phyloP scores from a whole-genome alignment of 345 rosid species.

The Melastoma malabathricum region DNA sequence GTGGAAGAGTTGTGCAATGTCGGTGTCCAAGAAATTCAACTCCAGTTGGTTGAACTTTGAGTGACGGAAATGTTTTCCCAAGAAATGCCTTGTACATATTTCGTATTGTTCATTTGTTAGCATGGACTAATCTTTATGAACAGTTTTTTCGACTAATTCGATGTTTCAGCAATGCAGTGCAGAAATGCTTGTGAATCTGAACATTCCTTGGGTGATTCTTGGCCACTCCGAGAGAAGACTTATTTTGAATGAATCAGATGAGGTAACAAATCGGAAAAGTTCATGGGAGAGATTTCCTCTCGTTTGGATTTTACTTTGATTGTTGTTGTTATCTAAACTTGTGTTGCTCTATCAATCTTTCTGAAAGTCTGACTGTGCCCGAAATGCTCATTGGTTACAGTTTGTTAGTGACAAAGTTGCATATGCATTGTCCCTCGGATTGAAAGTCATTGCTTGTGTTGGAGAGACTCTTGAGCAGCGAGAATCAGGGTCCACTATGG shows the following conservation, averaged over 20 bases:
- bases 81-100: no score
- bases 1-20: no score
- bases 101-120: no score
- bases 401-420: slow-evolving; percentile 61
- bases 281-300: neutral
- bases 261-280: slow-evolving; percentile 13
- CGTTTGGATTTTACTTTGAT: no score
- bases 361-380: neutral
- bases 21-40: no score
- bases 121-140: no score
- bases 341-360: slow-evolving; percentile 2
- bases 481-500: slow-evolving; percentile 58
- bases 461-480: slow-evolving; percentile 74
- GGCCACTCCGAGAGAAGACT: slow-evolving; percentile 65
- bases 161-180: slow-evolving; percentile 20
- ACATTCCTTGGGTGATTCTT: slow-evolving; percentile 54
- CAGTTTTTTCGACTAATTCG: neutral
- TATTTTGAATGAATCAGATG: slow-evolving; percentile 39
- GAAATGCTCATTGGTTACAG: slow-evolving; percentile 15
- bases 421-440: slow-evolving; percentile 46
- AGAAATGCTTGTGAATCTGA: slow-evolving; percentile 54
- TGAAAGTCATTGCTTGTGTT: slow-evolving; percentile 63
- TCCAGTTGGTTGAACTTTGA: no score
- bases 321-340: neutral
- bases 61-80: no score